Conservation (phyloP, 2,329 filamentous ascomycete genomes). For the Microdochium nivale region DNA sequence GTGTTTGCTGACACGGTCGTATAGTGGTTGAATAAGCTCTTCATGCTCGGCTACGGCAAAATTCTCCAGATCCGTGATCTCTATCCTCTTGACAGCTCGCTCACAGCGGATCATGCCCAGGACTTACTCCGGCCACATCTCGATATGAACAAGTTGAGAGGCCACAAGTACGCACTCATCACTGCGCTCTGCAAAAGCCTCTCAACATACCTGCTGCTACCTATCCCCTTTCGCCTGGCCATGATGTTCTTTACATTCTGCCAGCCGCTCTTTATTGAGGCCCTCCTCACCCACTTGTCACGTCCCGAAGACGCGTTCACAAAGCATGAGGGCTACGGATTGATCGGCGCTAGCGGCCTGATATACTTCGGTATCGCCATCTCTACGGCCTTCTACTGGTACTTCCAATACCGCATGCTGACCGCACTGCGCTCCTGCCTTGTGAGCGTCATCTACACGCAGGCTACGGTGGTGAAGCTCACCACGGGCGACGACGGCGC, state of each 20-base stretch:
- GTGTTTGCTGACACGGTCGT: neutral
- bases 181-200: conserved; percentile 9
- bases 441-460: conserved; percentile 21
- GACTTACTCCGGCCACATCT: conserved; percentile 9
- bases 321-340: conserved; percentile 26
- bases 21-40: conserved; percentile 23
- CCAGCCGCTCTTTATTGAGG: conserved; percentile 23
- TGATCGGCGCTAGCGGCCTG: conserved; percentile 30
- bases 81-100: conserved; percentile 19
- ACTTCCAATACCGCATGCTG: conserved; percentile 24
- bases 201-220: conserved; percentile 10
- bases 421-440: conserved; percentile 19
- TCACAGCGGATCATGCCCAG: conserved; percentile 5
- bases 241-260: conserved; percentile 20
- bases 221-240: conserved; percentile 15
- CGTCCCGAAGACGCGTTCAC: conserved; percentile 6
- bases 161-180: conserved; percentile 6
- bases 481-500: conserved; percentile 24
- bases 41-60: conserved; percentile 22
- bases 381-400: conserved; percentile 28
- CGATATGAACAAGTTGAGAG: conserved; percentile 3
- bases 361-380: conserved; percentile 32
- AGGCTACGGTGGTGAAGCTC: conserved; percentile 14
- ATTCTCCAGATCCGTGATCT: conserved; percentile 23
- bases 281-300: conserved; percentile 19